Evolutionary conservation across 2,329 filamentous ascomycete genomes (phyloP).

Genomic region (Talaromyces sp.): DNA sequence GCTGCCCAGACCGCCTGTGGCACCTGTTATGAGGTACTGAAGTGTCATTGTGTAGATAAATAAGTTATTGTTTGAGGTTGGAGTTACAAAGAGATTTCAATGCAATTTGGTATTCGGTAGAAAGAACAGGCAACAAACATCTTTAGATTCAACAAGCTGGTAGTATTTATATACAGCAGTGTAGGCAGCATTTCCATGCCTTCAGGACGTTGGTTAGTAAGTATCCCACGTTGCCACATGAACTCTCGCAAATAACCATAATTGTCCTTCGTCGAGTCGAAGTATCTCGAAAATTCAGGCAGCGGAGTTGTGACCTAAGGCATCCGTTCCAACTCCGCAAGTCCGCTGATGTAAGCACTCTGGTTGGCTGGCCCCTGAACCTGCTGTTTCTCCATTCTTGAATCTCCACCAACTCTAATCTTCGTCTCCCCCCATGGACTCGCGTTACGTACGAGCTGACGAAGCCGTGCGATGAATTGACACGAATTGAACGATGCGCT

Average conservation of each 20-base stretch:
- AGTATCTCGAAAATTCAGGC: background rate
- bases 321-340: background rate
- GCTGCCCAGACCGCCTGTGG: constrained; percentile 36
- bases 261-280: no score
- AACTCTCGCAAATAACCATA: no score
- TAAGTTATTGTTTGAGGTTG: background rate
- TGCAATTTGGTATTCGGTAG: background rate
- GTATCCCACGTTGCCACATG: background rate
- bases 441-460: background rate
- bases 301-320: constrained; percentile 4
- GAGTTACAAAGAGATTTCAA: background rate
- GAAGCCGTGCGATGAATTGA: background rate
- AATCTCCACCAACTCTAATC: background rate
- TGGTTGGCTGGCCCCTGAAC: constrained; percentile 13
- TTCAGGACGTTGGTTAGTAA: background rate
- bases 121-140: background rate
- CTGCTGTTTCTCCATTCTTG: background rate
- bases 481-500: background rate
- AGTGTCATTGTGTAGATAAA: constrained; percentile 25
- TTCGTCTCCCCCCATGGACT: background rate
- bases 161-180: background rate
- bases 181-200: background rate
- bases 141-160: background rate
- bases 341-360: background rate
- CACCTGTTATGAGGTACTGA: constrained; percentile 39